Percentiles rank a stretch among this genome's conserved stretches.
phyloP scores from a whole-genome alignment of 768 basidiomycete genomes.

The Leccinum boreale region DNA sequence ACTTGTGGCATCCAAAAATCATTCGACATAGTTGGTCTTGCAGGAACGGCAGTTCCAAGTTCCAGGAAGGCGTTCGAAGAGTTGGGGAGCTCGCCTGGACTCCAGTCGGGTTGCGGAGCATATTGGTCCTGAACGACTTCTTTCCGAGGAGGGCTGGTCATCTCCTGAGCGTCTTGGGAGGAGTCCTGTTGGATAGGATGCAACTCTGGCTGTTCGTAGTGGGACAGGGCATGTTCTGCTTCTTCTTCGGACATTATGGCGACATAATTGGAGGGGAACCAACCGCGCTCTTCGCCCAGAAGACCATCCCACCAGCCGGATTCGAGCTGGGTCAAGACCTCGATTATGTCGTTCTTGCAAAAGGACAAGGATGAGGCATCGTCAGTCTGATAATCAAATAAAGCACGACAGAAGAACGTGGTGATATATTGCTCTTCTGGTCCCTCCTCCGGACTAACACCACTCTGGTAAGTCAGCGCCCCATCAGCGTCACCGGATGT shows the following conservation, averaged over 20 bases:
- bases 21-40: constrained; percentile 42
- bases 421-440: constrained; percentile 58
- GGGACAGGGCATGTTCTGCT: constrained; percentile 61
- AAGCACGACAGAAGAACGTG: constrained; percentile 84
- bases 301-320: constrained; percentile 99
- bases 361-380: constrained; percentile 91
- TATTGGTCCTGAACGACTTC: constrained; percentile 26
- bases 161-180: constrained; percentile 15
- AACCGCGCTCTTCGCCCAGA: constrained; percentile 84
- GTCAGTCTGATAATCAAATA: constrained; percentile 88
- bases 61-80: constrained; percentile 41
- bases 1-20: constrained; percentile 94
- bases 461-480: constrained; percentile 17
- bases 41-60: constrained; percentile 25
- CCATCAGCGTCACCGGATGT: constrained; percentile 23
- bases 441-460: constrained; percentile 26
- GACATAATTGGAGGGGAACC: constrained; percentile 98
- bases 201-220: constrained; percentile 12
- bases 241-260: constrained; percentile 74
- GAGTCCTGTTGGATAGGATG: constrained; percentile 13
- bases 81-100: constrained; percentile 9
- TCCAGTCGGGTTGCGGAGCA: constrained; percentile 49
- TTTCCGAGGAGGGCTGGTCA: constrained; percentile 1
- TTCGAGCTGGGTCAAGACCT: constrained; percentile 86
- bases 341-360: constrained; percentile 82